phyloP scores from a whole-genome alignment of 2,329 filamentous ascomycete species.

The Cladosporium oxysporum region DNA sequence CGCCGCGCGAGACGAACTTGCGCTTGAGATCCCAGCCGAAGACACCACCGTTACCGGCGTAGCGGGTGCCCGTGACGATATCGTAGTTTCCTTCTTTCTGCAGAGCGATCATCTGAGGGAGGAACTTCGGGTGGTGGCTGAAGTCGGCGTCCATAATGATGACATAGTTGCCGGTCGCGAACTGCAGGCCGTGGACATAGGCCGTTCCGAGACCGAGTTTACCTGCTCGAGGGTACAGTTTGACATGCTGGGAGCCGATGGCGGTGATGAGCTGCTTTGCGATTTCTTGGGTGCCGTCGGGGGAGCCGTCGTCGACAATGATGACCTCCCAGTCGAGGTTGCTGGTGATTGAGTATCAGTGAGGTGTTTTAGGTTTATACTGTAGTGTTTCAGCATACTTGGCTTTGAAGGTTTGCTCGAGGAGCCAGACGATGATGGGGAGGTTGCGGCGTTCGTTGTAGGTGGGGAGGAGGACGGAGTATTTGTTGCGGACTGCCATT shows the following conservation, averaged over 20 bases:
- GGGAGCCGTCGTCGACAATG: constrained; percentile 96
- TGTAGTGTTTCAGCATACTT: constrained; percentile 56
- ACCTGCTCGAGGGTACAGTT: constrained; percentile 84
- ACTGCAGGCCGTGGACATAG: constrained; percentile 92
- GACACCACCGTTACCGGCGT: constrained; percentile 81
- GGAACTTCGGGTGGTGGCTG: constrained; percentile 98
- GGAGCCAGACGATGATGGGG: constrained; percentile 90
- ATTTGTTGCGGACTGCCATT: constrained; percentile 71
- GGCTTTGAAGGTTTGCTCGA: constrained; percentile 88
- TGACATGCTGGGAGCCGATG: constrained; percentile 73
- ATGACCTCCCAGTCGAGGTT: constrained; percentile 96
- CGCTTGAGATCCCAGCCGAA: constrained; percentile 93
- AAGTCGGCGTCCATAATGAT: constrained; percentile 99
- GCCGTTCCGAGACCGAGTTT: constrained; percentile 97
- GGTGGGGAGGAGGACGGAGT: constrained; percentile 95
- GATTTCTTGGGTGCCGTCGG: constrained; percentile 89
- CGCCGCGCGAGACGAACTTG: constrained; percentile 76
- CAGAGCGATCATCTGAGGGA: constrained; percentile 84
- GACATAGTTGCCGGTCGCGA: constrained; percentile 87
- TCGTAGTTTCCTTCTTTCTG: constrained; percentile 82
- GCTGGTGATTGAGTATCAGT: constrained; percentile 49
- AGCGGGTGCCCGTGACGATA: constrained; percentile 94
- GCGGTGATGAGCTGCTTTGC: constrained; percentile 86
- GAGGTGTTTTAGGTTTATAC: background rate
- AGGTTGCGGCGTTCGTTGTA: constrained; percentile 99